Percentiles rank a stretch among this genome's conserved stretches.
phyloP scores from a whole-genome alignment of 345 rosid species.

The Limnanthes douglasii region DNA sequence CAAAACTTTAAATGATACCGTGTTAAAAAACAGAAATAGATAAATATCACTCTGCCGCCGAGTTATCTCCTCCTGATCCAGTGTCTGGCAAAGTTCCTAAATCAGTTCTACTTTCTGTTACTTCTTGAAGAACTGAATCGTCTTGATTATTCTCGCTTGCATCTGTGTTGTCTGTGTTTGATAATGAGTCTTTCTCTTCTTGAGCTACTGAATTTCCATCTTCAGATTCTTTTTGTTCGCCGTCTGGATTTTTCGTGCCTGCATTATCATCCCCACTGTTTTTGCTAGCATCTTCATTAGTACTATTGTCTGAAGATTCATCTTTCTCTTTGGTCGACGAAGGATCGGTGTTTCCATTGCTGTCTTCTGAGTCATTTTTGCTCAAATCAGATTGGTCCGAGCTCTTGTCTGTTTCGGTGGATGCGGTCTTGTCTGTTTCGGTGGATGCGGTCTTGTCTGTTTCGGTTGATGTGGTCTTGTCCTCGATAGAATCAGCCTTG shows the following conservation, averaged over 20 bases:
- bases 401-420: slow-evolving; percentile 1
- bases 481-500: slow-evolving; percentile 22
- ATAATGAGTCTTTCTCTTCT: slow-evolving; percentile 14
- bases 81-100: slow-evolving; percentile 35
- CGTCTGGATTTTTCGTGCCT: slow-evolving; percentile 16
- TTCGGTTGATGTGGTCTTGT: slow-evolving; percentile 20
- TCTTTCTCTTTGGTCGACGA: slow-evolving; percentile 13
- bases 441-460: slow-evolving; percentile 4
- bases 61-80: slow-evolving; percentile 16
- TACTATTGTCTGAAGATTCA: slow-evolving; percentile 7
- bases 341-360: slow-evolving; percentile 5
- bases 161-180: slow-evolving; percentile 13
- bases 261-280: slow-evolving; percentile 8
- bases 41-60: slow-evolving; percentile 26
- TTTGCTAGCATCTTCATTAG: slow-evolving; percentile 13
- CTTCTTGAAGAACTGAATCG: slow-evolving; percentile 25
- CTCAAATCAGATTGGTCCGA: slow-evolving; percentile 7
- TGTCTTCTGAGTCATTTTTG: slow-evolving; percentile 10
- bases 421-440: background rate
- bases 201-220: slow-evolving; percentile 9
- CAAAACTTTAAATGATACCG: background rate
- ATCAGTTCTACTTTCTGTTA: slow-evolving; percentile 32
- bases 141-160: slow-evolving; percentile 12
- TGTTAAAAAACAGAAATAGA: no score
- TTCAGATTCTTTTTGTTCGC: slow-evolving; percentile 11